These are phyloP conservation scores for Globisporangium takayamanum DNA, from an alignment of 352 stramenopile genomes.

Conservation along the genomic window DNA sequence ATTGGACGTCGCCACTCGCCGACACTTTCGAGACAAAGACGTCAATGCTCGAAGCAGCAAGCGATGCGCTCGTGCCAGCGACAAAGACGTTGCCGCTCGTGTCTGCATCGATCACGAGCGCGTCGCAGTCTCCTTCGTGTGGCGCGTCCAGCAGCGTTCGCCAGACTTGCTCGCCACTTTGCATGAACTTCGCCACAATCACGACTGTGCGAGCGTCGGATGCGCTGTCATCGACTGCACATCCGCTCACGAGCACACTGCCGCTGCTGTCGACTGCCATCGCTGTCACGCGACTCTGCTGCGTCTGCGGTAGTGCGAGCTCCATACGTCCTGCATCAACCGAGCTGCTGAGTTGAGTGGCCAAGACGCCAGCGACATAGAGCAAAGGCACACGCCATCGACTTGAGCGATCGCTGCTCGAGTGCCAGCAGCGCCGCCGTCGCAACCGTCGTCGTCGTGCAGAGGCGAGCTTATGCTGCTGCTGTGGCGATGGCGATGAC, in stretches of 20 bases:
- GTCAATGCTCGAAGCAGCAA: not conserved
- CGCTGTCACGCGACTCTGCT: not conserved
- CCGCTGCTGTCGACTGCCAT: constrained; percentile 3
- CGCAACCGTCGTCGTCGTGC: not conserved
- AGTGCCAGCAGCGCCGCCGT: not conserved
- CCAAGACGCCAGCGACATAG: not conserved
- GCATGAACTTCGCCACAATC: constrained; percentile 12
- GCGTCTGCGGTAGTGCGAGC: not conserved
- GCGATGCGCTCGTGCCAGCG: not conserved
- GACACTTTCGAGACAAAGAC: constrained; percentile 4
- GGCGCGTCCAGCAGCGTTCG: not conserved
- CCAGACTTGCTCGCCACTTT: constrained; percentile 10
- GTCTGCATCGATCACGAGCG: constrained; percentile 1
- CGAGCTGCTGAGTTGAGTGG: not conserved
- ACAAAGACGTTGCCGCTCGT: constrained; percentile 6
- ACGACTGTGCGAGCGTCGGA: not conserved
- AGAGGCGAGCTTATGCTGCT: not conserved
- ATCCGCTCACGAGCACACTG: constrained; percentile 4
- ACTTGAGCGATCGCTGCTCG: not conserved
- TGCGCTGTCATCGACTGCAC: not conserved
- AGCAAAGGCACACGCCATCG: not conserved
- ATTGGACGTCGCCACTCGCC: not conserved
- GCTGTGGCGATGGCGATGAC: not conserved
- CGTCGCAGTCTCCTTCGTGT: constrained; percentile 2
- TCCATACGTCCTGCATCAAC: constrained; percentile 1